These are phyloP conservation scores for Russula dissimulans DNA, from an alignment of 768 basidiomycete species.

Conservation along the genomic window DNA sequence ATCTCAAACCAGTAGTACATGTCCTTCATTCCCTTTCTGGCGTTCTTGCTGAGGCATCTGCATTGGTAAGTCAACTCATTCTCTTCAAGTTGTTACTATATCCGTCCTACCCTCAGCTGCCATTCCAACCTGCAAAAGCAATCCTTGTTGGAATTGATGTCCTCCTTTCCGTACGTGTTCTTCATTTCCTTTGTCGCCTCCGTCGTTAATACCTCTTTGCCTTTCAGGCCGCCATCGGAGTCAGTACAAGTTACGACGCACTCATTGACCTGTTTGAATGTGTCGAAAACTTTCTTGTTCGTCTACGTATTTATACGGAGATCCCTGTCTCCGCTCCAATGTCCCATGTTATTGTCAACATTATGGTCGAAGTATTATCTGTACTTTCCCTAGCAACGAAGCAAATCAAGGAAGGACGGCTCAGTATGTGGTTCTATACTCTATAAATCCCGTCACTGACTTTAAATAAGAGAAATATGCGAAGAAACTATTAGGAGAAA, in stretches of 20 bases:
- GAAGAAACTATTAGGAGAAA: neutral
- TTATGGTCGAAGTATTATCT: neutral
- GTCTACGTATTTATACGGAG: neutral
- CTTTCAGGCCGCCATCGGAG: neutral
- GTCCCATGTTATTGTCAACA: neutral
- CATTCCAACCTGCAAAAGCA: neutral
- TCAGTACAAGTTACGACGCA: neutral
- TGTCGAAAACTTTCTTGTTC: neutral
- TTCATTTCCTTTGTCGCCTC: neutral
- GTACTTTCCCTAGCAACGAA: neutral
- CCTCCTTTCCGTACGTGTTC: neutral
- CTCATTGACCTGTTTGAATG: neutral
- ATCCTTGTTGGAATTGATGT: neutral
- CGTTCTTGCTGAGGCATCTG: neutral
- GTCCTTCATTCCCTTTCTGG: neutral
- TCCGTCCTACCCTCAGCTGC: neutral
- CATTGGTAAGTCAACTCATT: neutral
- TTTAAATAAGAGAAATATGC: neutral
- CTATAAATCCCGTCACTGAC: neutral
- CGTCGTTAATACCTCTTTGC: neutral
- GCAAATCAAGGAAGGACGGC: neutral
- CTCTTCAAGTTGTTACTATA: neutral
- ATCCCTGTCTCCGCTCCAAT: neutral
- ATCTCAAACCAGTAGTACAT: neutral
- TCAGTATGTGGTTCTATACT: neutral